Base-by-base conservation (phyloP, 176 grass and related monocot genomes). In the Juncus inflexus region DNA sequence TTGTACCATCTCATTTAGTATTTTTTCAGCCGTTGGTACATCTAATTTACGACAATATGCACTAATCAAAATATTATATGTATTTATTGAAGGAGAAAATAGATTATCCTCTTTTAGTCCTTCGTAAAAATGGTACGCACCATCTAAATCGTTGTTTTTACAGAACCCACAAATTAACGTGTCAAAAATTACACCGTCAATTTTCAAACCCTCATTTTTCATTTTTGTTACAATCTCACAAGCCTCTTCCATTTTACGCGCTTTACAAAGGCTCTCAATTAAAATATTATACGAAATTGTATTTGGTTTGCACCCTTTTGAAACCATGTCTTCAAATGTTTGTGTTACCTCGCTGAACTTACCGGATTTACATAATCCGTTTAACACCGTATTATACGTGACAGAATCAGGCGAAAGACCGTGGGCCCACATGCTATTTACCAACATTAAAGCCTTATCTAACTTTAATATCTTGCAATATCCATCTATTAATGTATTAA, bases 401-500 rank as follows among this genome's bases (percentile, higher is more conserved):
- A 96, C 67, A 50, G 65, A 73, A 84, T 88, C 84, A 7, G 92
- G 84, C 13, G 42, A 58, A 6, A 91, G 74, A 80, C 77, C 84
- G 74, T 80, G 86, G 19, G 62, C 85, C 92, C 92, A 91, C 92
- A 96, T 89, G 68, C 87, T 87, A 60, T 80, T 78, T 66, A 96
- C 84, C 61, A 96, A 76, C 62, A 83, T 83, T 75, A 96, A 83
- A 81, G 87, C 92, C 69, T 72, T 62, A 16, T 89, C 71, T 62
- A 96, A n/a, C 66, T 81, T 81, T 72, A 96, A 68, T 73, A 58
- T 73, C 82, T 86, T 91, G 74, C 92, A 96, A 66, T 91, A 88
- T 37, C 87, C 92, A 74, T 96, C 79, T 50, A 91, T 86, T 76
- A 96, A 81, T 62, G 84, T 96, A 71, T 96, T 96, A 65, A 89